phyloP scores from a whole-genome alignment of 164 flowering plant species.

The Dillenia suffruticosa region DNA sequence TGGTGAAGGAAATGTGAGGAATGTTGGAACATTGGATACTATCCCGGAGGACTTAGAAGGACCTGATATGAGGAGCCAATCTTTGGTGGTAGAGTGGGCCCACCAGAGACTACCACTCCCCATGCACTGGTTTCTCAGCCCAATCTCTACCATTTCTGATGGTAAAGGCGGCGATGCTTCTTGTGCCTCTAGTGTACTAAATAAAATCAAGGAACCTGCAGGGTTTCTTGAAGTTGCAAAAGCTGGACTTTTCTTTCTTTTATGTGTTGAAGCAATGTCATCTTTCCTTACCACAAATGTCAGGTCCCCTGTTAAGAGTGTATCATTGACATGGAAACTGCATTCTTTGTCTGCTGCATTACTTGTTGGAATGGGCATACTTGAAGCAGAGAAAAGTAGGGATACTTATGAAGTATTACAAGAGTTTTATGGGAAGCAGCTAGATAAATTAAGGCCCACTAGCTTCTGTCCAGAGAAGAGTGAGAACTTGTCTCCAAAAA shows the following conservation, averaged over 20 bases:
- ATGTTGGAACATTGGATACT: conserved; percentile 43
- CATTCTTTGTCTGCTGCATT: conserved; percentile 73
- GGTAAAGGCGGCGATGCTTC: conserved; percentile 14
- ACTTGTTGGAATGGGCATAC: conserved; percentile 61
- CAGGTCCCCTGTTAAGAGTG: conserved; percentile 34
- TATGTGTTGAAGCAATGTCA: conserved; percentile 73
- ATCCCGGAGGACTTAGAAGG: conserved; percentile 65
- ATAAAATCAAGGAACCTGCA: conserved; percentile 13
- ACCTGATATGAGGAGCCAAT: conserved; percentile 16
- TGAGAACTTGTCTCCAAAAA: conserved; percentile 15
- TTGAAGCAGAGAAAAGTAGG: conserved; percentile 70
- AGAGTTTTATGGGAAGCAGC: conserved; percentile 54
- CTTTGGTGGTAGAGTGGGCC: conserved; percentile 68
- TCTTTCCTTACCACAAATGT: conserved; percentile 19
- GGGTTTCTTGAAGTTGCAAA: conserved; percentile 46
- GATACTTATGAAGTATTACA: conserved; percentile 62
- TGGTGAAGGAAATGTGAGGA: conserved; percentile 14
- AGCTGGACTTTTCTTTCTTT: conserved; percentile 75
- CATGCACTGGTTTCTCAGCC: conserved; percentile 86
- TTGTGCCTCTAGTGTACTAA: conserved; percentile 8
- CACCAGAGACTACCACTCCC: conserved; percentile 91
- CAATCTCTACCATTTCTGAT: conserved; percentile 44
- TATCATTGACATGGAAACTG: conserved; percentile 85
- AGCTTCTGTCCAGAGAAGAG: conserved; percentile 3
- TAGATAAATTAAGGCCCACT: conserved; percentile 33